A percentile compares a stretch with the other conserved stretches of the same genome.
These are phyloP conservation scores for Paraconiothyrium sp. DNA, from an alignment of 2,329 filamentous ascomycete genomes.

Conservation along the genomic window DNA sequence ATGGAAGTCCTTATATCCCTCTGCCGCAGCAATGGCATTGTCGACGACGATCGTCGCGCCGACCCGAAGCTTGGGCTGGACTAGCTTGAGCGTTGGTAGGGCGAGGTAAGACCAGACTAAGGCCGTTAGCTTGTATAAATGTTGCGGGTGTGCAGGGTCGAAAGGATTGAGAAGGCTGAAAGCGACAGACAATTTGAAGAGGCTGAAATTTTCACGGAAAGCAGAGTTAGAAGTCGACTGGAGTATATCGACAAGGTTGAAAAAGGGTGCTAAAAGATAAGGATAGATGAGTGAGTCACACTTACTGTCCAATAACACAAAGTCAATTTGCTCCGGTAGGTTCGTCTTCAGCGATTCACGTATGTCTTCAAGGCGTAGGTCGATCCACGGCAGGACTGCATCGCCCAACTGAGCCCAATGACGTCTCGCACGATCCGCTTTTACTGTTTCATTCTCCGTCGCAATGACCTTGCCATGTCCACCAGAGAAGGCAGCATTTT, in stretches of 20 bases:
- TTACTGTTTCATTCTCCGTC: slow-evolving; percentile 67
- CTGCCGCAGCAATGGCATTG: slow-evolving; percentile 55
- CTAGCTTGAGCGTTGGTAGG: slow-evolving; percentile 60
- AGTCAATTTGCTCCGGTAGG: slow-evolving; percentile 60
- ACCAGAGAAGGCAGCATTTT: slow-evolving; percentile 53
- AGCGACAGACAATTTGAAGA: too few species aligned
- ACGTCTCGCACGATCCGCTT: slow-evolving; percentile 59
- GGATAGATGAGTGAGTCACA: slow-evolving; percentile 21
- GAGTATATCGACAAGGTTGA: too few species aligned
- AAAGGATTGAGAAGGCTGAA: background rate
- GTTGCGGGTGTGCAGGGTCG: background rate
- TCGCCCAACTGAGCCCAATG: slow-evolving; percentile 64
- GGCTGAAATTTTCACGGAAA: too few species aligned
- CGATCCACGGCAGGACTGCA: slow-evolving; percentile 61
- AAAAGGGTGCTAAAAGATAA: too few species aligned
- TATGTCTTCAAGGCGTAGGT: slow-evolving; percentile 67
- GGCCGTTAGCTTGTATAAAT: background rate
- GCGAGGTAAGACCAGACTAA: slow-evolving; percentile 66
- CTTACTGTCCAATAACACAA: slow-evolving; percentile 70
- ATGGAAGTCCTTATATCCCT: slow-evolving; percentile 60
- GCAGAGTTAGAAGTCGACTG: too few species aligned
- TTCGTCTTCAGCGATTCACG: slow-evolving; percentile 63
- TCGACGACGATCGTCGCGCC: slow-evolving; percentile 63
- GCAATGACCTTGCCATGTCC: slow-evolving; percentile 62
- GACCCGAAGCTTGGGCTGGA: slow-evolving; percentile 56